phyloP scores from a whole-genome alignment of 2,329 filamentous ascomycete species.

The Trichoderma gracile region DNA sequence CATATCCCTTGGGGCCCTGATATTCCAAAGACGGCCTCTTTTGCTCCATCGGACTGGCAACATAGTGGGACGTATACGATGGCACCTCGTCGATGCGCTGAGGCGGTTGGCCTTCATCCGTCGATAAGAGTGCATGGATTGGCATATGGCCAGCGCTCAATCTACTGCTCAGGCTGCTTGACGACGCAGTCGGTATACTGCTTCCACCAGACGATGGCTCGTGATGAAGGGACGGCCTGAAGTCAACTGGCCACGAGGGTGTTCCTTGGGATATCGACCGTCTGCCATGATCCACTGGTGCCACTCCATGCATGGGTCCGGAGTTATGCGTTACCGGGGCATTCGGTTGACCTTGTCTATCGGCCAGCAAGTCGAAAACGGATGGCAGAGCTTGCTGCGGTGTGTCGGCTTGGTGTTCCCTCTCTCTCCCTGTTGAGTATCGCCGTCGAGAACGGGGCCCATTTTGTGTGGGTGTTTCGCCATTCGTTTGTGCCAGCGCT shows the following conservation, averaged over 20 bases:
- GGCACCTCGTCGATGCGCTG: conserved; percentile 23
- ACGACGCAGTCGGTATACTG: conserved; percentile 44
- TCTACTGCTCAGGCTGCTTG: conserved; percentile 41
- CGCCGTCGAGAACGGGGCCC: conserved; percentile 34
- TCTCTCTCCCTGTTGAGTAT: conserved; percentile 35
- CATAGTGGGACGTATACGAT: conserved; percentile 27
- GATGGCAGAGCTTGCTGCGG: conserved; percentile 46
- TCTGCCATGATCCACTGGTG: conserved; percentile 35
- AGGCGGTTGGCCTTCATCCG: conserved; percentile 39
- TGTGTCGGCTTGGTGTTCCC: conserved; percentile 29
- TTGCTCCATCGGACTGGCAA: conserved; percentile 34
- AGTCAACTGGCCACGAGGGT: conserved; percentile 34
- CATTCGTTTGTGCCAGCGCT: conserved; percentile 41
- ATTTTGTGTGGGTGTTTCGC: conserved; percentile 34
- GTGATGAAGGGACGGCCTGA: conserved; percentile 45
- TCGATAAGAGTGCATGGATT: conserved; percentile 55
- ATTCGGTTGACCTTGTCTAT: conserved; percentile 30
- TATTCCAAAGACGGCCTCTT: conserved; percentile 31
- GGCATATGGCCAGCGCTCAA: conserved; percentile 54
- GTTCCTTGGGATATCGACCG: conserved; percentile 33
- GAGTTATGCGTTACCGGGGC: not conserved
- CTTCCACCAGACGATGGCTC: conserved; percentile 50
- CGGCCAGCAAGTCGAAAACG: conserved; percentile 51
- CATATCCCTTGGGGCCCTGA: conserved; percentile 38
- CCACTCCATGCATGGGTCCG: conserved; percentile 31